Evolutionary conservation across 176 grass and related monocot species (phyloP).

Genomic region (Phoenix dactylifera): DNA sequence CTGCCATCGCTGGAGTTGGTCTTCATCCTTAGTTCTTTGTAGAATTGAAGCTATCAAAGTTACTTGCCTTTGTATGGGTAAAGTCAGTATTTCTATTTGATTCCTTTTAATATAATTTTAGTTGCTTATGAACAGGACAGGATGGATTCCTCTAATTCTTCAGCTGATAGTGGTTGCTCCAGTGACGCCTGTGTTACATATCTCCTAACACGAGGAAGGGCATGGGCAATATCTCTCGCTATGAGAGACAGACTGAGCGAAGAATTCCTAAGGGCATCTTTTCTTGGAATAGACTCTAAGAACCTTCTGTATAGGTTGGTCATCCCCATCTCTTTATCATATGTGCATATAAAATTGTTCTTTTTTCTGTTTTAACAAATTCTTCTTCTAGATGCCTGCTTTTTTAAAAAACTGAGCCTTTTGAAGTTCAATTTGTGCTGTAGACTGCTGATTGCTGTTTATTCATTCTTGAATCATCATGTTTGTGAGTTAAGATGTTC

Average conservation of each 20-base stretch:
- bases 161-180: constrained; percentile 14
- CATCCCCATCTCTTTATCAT: background rate
- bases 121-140: constrained; percentile 36
- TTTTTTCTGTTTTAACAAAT: constrained; percentile 17
- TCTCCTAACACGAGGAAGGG: constrained; percentile 63
- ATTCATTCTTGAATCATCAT: no score
- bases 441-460: no score
- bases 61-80: no score
- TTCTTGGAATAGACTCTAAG: constrained; percentile 38
- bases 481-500: no score
- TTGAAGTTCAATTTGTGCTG: no score
- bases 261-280: constrained; percentile 50
- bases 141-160: constrained; percentile 19
- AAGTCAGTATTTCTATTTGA: no score
- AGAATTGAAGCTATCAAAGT: no score
- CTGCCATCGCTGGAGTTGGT: no score
- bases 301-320: constrained; percentile 78
- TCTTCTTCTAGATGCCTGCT: background rate
- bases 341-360: background rate
- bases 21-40: no score
- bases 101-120: background rate
- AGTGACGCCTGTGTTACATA: constrained; percentile 23
- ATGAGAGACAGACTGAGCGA: constrained; percentile 44
- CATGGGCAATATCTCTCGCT: constrained; percentile 65
- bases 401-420: no score